A percentile compares a stretch with the other conserved stretches of the same genome.
phyloP scores from a whole-genome alignment of 2,329 filamentous ascomycete genomes.

The Fusarium sarcochroum region DNA sequence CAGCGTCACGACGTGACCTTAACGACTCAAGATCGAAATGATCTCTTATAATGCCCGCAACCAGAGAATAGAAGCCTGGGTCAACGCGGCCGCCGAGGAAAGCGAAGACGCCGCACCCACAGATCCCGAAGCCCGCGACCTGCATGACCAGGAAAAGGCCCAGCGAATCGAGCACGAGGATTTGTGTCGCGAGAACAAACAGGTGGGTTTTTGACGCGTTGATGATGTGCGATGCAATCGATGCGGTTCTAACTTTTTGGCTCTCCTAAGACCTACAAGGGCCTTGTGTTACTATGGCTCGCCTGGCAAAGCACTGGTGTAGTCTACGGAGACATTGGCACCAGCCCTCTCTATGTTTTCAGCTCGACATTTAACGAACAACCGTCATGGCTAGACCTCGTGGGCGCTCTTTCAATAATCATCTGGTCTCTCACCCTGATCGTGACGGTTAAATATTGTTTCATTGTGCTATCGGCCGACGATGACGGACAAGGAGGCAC shows the following conservation, averaged over 20 bases:
- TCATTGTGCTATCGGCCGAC: slow-evolving; percentile 76
- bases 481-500: slow-evolving; percentile 81
- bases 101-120: slow-evolving; percentile 42
- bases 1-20: slow-evolving; percentile 45
- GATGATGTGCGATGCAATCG: slow-evolving; percentile 5
- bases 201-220: slow-evolving; percentile 38
- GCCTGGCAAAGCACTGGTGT: slow-evolving; percentile 76
- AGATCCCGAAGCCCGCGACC: slow-evolving; percentile 48
- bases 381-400: slow-evolving; percentile 70
- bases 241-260: slow-evolving; percentile 20
- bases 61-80: slow-evolving; percentile 47
- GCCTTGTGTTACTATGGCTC: slow-evolving; percentile 58
- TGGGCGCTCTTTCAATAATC: slow-evolving; percentile 76
- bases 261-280: slow-evolving; percentile 46
- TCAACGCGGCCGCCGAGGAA: slow-evolving; percentile 41
- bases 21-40: slow-evolving; percentile 44
- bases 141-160: slow-evolving; percentile 50
- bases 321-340: slow-evolving; percentile 79
- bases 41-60: slow-evolving; percentile 44
- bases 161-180: slow-evolving; percentile 50
- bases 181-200: slow-evolving; percentile 47
- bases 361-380: slow-evolving; percentile 74
- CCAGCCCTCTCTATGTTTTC: slow-evolving; percentile 77
- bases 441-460: slow-evolving; percentile 77
- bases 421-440: slow-evolving; percentile 79